Conservation (phyloP, 2,329 filamentous ascomycete species). For the Phaeosphaeriaceae sp. region DNA sequence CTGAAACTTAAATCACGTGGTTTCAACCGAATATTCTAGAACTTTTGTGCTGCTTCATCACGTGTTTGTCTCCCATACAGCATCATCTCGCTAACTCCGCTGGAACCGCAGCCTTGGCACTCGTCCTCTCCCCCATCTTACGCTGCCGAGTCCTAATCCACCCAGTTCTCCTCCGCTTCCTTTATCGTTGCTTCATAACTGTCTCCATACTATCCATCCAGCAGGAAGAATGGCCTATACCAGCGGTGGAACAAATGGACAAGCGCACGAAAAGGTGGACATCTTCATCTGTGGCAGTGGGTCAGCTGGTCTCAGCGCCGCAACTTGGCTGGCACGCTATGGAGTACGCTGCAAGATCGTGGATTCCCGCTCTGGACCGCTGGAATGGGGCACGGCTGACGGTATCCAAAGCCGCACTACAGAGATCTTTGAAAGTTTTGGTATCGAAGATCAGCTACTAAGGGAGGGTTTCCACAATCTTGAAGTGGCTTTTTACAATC, state of each 20-base stretch:
- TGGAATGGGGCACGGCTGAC: constrained; percentile 1
- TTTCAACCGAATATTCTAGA: no score
- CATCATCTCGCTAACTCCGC: no score
- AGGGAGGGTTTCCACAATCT: neutral
- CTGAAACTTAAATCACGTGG: no score
- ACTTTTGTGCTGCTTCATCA: no score
- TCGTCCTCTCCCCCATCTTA: no score
- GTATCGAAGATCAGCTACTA: constrained; percentile 1
- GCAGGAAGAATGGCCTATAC: neutral
- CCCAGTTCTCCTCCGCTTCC: no score
- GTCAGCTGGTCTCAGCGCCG: constrained; percentile 1
- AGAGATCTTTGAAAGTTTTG: constrained; percentile 3
- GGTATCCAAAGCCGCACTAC: neutral
- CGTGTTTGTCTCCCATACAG: no score
- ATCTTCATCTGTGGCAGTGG: constrained; percentile 1
- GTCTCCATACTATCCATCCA: neutral
- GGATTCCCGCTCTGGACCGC: neutral
- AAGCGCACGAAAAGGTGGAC: neutral
- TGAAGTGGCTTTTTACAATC: neutral
- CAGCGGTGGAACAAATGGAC: neutral
- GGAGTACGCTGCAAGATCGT: constrained; percentile 1
- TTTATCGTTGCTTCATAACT: neutral
- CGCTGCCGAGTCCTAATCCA: no score
- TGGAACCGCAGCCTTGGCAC: no score
- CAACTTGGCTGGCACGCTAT: neutral